Percentiles rank a stretch among this genome's conserved stretches.
Evolutionary conservation across 2,329 filamentous ascomycete genomes (phyloP).

Genomic region (Clarireedia hainanense): DNA sequence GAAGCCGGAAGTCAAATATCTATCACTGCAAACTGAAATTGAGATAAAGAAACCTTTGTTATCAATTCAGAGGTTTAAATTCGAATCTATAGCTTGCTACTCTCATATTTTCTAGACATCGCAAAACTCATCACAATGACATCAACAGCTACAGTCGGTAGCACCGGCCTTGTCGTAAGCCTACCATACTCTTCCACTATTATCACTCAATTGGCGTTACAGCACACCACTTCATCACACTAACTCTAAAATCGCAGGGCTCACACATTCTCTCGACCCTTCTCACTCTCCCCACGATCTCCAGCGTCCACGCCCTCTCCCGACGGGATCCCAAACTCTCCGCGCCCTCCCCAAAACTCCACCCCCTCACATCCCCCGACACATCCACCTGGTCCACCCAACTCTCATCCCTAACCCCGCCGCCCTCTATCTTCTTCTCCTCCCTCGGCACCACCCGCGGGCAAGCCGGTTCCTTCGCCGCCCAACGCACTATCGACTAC

Average conservation of each 20-base stretch:
- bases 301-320: slow-evolving; percentile 50
- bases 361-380: slow-evolving; percentile 59
- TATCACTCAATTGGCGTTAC: neutral
- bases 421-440: slow-evolving; percentile 63
- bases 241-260: slow-evolving; percentile 37
- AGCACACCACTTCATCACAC: neutral
- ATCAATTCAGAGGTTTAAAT: neutral
- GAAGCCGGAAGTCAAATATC: too few species aligned
- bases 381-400: slow-evolving; percentile 53
- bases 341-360: slow-evolving; percentile 58
- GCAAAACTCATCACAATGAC: slow-evolving; percentile 29
- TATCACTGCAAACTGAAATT: too few species aligned
- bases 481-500: slow-evolving; percentile 82
- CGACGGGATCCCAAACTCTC: slow-evolving; percentile 53
- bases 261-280: slow-evolving; percentile 65
- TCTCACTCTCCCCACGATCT: slow-evolving; percentile 44
- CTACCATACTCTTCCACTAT: neutral
- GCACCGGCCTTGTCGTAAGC: slow-evolving; percentile 42
- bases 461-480: slow-evolving; percentile 64
- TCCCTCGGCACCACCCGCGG: slow-evolving; percentile 73
- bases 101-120: neutral
- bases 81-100: neutral
- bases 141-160: slow-evolving; percentile 37
- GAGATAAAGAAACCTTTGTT: neutral
- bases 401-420: slow-evolving; percentile 37